These are phyloP conservation scores for Vanrija sp. DNA, from an alignment of 1,284 basidiomycete genomes.

Conservation along the genomic window DNA sequence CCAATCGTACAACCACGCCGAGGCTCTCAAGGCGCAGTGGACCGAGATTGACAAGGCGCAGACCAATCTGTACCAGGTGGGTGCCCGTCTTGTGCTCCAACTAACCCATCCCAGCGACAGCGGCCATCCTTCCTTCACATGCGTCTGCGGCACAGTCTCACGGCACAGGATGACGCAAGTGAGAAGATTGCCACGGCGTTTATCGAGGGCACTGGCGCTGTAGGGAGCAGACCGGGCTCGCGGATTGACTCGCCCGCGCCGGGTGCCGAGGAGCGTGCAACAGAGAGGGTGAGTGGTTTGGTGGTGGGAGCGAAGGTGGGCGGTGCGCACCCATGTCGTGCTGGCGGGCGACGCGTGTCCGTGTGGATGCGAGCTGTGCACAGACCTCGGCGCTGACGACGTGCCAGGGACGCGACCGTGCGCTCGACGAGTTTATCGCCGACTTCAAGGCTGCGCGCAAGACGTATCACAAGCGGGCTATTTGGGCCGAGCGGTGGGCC, in stretches of 20 bases:
- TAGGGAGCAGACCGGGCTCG: constrained; percentile 25
- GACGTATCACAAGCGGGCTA: constrained; percentile 79
- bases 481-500: constrained; percentile 82
- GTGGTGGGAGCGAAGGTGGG: too few relatives aligned
- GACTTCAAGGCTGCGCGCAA: constrained; percentile 82
- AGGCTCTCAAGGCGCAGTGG: constrained; percentile 72
- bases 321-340: too few relatives aligned
- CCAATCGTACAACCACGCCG: constrained; percentile 77
- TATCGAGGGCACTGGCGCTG: constrained; percentile 57
- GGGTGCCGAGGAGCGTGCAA: constrained; percentile 1
- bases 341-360: too few relatives aligned
- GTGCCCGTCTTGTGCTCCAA: constrained; percentile 12
- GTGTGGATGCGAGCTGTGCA: background rate
- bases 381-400: background rate
- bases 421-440: constrained; percentile 76
- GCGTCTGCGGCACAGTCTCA: constrained; percentile 76
- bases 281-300: constrained; percentile 15
- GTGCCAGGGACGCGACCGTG: constrained; percentile 26
- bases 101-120: constrained; percentile 58
- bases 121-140: constrained; percentile 78
- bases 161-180: constrained; percentile 79
- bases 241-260: constrained; percentile 48
- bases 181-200: constrained; percentile 76
- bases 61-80: constrained; percentile 76
- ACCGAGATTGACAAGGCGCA: constrained; percentile 80